phyloP scores from a whole-genome alignment of 805 yeast species.

The Komagataella pastoris region DNA sequence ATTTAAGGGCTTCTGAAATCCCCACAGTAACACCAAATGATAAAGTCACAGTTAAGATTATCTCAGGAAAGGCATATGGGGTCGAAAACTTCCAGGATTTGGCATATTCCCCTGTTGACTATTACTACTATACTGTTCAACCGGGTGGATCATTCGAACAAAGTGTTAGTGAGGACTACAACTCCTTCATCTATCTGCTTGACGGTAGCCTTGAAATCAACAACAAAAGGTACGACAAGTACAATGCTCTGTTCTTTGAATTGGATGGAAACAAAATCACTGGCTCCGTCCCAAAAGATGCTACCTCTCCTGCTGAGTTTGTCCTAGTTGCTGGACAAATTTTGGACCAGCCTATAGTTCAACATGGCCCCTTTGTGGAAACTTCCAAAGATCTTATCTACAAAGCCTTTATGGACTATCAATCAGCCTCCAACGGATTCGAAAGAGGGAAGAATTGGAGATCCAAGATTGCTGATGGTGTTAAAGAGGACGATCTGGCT shows the following conservation, averaged over 20 bases:
- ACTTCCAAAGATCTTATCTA: constrained; percentile 51
- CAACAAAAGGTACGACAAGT: constrained; percentile 27
- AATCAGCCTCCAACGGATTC: constrained; percentile 53
- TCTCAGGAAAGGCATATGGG: constrained; percentile 68
- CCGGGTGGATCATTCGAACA: constrained; percentile 58
- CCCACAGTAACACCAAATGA: constrained; percentile 59
- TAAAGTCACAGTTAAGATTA: constrained; percentile 53
- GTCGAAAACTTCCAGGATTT: constrained; percentile 60
- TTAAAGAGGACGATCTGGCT: constrained; percentile 4
- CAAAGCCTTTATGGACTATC: constrained; percentile 63
- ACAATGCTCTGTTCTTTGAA: constrained; percentile 49
- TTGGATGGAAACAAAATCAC: constrained; percentile 50
- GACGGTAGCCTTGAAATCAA: constrained; percentile 43
- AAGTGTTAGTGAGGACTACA: constrained; percentile 43
- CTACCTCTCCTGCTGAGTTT: constrained; percentile 37
- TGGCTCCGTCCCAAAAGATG: constrained; percentile 36
- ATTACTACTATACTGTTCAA: constrained; percentile 49
- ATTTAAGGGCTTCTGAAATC: constrained; percentile 53
- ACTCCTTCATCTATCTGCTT: constrained; percentile 56
- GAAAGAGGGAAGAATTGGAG: constrained; percentile 53
- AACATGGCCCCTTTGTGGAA: constrained; percentile 88
- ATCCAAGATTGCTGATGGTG: constrained; percentile 24
- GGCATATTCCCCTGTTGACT: constrained; percentile 73
- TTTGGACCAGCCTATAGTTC: constrained; percentile 64
- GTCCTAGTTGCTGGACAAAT: constrained; percentile 67